Conservation (phyloP, 257 asterid species). For the Solanum dulcamara region DNA sequence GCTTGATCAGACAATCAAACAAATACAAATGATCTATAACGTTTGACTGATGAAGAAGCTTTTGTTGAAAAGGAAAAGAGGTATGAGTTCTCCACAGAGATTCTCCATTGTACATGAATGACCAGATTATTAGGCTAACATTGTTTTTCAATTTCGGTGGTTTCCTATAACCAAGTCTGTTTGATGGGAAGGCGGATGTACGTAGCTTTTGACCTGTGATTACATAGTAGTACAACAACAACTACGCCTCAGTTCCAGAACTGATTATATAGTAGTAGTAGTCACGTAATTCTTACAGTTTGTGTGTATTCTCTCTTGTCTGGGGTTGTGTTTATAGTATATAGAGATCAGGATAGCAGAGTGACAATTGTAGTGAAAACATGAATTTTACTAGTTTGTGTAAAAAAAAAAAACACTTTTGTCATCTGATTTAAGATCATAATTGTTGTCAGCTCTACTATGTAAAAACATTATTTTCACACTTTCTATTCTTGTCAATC, state of each 20-base stretch:
- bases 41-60: not conserved
- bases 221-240: not conserved
- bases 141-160: not conserved
- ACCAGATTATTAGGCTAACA: not conserved
- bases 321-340: not conserved
- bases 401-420: not conserved
- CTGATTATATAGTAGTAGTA: not conserved
- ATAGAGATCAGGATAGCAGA: not conserved
- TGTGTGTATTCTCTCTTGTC: not conserved
- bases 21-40: slow-evolving; percentile 3
- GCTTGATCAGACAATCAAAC: slow-evolving; percentile 15
- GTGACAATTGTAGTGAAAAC: not conserved
- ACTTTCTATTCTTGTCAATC: not conserved
- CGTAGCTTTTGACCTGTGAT: not conserved
- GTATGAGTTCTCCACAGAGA: not conserved
- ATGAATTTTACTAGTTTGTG: not conserved
- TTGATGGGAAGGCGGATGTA: not conserved
- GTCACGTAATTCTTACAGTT: not conserved
- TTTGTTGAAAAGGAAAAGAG: not conserved
- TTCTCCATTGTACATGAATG: not conserved
- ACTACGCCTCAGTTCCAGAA: not conserved
- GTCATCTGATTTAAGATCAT: not conserved
- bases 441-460: not conserved
- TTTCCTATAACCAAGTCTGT: not conserved
- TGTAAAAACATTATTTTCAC: not conserved